A percentile compares a stretch with the other conserved stretches of the same genome.
Evolutionary conservation across 2,329 filamentous ascomycete species (phyloP).

Genomic region (Diaporthe caulivora): DNA sequence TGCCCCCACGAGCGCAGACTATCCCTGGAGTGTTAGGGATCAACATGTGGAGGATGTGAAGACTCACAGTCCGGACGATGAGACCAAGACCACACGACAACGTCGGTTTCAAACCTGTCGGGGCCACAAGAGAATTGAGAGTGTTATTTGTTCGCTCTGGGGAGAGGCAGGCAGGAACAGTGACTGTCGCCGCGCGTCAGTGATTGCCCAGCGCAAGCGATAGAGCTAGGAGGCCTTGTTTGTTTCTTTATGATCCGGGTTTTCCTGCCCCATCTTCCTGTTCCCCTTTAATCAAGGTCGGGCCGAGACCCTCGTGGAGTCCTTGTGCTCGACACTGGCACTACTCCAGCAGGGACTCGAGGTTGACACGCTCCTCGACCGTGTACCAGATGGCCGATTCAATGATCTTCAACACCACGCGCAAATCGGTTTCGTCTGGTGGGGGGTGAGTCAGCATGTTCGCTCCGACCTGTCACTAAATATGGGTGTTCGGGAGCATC

Average conservation of each 20-base stretch:
- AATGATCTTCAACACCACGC: slow-evolving; percentile 76
- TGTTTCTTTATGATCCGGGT: neutral
- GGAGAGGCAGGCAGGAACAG: neutral
- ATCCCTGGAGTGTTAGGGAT: slow-evolving; percentile 34
- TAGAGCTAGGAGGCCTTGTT: slow-evolving; percentile 6
- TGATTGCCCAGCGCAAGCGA: slow-evolving; percentile 27
- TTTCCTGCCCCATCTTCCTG: neutral
- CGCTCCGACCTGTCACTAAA: slow-evolving; percentile 15
- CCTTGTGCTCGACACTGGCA: neutral
- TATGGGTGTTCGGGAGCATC: neutral
- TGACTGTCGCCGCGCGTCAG: slow-evolving; percentile 35
- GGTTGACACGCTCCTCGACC: slow-evolving; percentile 44
- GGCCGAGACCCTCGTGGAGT: too few species aligned
- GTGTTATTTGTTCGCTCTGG: neutral
- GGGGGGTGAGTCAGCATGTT: neutral
- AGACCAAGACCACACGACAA: slow-evolving; percentile 10
- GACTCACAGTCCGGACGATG: slow-evolving; percentile 37
- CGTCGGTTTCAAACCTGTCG: neutral
- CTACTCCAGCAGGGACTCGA: slow-evolving; percentile 35
- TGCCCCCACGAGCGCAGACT: neutral
- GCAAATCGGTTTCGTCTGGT: slow-evolving; percentile 73
- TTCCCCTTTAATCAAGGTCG: neutral
- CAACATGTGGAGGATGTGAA: slow-evolving; percentile 36
- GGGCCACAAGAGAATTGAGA: neutral
- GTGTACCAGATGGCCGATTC: slow-evolving; percentile 80